Conservation (phyloP, 345 rosid species). For the Syzygium aqueum region DNA sequence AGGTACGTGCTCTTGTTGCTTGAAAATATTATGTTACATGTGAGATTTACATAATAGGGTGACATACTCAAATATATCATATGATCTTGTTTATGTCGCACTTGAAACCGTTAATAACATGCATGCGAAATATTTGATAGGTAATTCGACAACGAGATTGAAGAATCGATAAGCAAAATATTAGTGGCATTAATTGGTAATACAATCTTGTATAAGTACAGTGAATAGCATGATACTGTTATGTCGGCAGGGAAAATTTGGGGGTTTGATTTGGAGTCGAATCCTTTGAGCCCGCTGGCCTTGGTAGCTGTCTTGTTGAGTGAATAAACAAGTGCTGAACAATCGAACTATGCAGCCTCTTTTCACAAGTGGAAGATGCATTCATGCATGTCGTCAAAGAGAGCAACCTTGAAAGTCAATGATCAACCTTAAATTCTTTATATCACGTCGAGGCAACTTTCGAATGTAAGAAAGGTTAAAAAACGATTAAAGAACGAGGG, state of each 20-base stretch:
- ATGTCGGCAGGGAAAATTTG: neutral
- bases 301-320: neutral
- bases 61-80: neutral
- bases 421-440: neutral
- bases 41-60: neutral
- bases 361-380: neutral
- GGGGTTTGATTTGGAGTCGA: neutral
- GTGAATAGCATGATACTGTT: neutral
- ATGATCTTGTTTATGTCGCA: neutral
- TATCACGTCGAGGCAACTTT: neutral
- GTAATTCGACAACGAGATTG: neutral
- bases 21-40: neutral
- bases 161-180: neutral
- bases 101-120: neutral
- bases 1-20: slow-evolving; percentile 12
- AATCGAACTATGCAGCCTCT: neutral
- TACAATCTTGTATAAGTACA: neutral
- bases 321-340: neutral
- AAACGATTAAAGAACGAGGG: neutral
- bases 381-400: neutral
- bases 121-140: neutral
- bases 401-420: neutral
- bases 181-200: neutral
- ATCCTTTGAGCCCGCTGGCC: neutral
- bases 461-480: neutral